These are phyloP conservation scores for Apiotrichum brassicae DNA, from an alignment of 1,284 basidiomycete genomes.

Conservation along the genomic window DNA sequence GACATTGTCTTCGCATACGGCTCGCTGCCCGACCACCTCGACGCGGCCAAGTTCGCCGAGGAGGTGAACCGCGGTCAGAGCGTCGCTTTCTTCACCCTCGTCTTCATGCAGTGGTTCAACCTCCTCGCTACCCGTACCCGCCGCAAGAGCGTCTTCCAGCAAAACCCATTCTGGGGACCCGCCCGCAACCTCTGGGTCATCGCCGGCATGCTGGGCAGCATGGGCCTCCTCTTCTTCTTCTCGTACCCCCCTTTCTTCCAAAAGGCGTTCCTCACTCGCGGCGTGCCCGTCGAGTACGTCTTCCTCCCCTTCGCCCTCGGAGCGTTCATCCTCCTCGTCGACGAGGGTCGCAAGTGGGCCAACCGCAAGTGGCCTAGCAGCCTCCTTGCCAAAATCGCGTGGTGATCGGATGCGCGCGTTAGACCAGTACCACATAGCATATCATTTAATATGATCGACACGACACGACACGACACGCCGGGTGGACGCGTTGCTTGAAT, in stretches of 20 bases:
- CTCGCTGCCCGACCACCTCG: slow-evolving; percentile 40
- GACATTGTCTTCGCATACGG: slow-evolving; percentile 55
- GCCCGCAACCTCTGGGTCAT: slow-evolving; percentile 49
- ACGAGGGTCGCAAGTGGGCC: slow-evolving; percentile 48
- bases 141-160: slow-evolving; percentile 51
- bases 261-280: slow-evolving; percentile 53
- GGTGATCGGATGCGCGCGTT: slow-evolving; percentile 26
- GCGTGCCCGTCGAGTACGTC: slow-evolving; percentile 52
- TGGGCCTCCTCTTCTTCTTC: slow-evolving; percentile 55
- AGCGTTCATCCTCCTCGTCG: slow-evolving; percentile 37
- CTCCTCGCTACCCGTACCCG: slow-evolving; percentile 53
- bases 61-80: slow-evolving; percentile 50
- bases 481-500: too few species aligned
- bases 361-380: slow-evolving; percentile 44
- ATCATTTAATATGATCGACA: background rate
- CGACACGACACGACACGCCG: too few species aligned
- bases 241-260: slow-evolving; percentile 56
- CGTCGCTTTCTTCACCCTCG: slow-evolving; percentile 57
- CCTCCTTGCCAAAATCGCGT: slow-evolving; percentile 45
- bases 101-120: slow-evolving; percentile 64
- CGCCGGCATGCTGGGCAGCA: slow-evolving; percentile 51
- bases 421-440: background rate
- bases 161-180: slow-evolving; percentile 45
- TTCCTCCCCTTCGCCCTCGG: slow-evolving; percentile 51
- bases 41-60: slow-evolving; percentile 43